These are phyloP conservation scores for Suillus subluteus DNA, from an alignment of 768 basidiomycete species.

Conservation along the genomic window DNA sequence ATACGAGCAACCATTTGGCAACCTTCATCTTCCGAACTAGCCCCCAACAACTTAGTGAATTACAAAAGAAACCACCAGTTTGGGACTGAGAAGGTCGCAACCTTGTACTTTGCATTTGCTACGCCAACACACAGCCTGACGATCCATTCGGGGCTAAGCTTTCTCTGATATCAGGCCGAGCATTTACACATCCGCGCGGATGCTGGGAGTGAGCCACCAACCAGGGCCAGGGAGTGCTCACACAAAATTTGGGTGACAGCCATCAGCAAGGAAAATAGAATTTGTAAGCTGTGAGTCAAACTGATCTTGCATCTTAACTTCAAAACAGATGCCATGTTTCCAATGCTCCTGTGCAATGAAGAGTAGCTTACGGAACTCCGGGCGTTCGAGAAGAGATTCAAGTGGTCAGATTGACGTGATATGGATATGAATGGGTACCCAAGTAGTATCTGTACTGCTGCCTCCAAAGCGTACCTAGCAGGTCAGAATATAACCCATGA, in stretches of 20 bases:
- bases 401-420: background rate
- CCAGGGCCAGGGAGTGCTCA: background rate
- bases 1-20: background rate
- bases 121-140: slow-evolving; percentile 66
- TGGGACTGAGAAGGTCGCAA: slow-evolving; percentile 31
- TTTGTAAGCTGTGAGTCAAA: background rate
- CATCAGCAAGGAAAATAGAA: background rate
- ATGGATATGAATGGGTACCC: background rate
- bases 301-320: background rate
- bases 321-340: background rate
- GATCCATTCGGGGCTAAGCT: slow-evolving; percentile 66
- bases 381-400: background rate
- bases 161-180: background rate
- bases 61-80: background rate
- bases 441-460: background rate
- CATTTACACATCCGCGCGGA: background rate
- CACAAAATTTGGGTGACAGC: no score
- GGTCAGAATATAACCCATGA: background rate
- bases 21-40: background rate
- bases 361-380: background rate
- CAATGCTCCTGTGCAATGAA: background rate
- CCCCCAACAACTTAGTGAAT: background rate
- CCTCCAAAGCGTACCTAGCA: background rate
- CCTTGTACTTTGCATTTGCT: slow-evolving; percentile 85
- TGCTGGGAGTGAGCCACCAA: background rate